These are phyloP conservation scores for Pleurotus djamor DNA, from an alignment of 768 basidiomycete genomes.

Conservation along the genomic window DNA sequence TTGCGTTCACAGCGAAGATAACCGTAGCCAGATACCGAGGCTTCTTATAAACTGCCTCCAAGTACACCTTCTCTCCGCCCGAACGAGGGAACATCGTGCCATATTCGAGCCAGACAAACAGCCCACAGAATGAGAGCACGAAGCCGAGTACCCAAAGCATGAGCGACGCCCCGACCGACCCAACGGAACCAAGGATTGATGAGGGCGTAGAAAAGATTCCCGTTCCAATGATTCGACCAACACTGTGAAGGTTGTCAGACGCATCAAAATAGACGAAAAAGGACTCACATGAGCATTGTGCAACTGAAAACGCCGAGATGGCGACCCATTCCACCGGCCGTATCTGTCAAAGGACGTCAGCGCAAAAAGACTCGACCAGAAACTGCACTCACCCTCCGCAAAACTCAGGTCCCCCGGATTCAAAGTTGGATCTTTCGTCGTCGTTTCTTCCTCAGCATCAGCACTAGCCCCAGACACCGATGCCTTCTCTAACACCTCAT, in stretches of 20 bases:
- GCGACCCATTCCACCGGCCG: slow-evolving; percentile 56
- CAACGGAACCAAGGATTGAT: slow-evolving; percentile 53
- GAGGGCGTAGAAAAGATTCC: slow-evolving; percentile 68
- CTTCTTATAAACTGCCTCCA: slow-evolving; percentile 50
- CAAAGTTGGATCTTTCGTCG: slow-evolving; percentile 3
- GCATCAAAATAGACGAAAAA: neutral
- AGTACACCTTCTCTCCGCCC: slow-evolving; percentile 63
- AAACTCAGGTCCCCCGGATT: slow-evolving; percentile 44
- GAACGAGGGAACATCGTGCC: slow-evolving; percentile 64
- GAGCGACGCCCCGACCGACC: slow-evolving; percentile 57
- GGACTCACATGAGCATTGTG: slow-evolving; percentile 47
- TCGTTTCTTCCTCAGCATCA: neutral
- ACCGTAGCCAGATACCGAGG: slow-evolving; percentile 47
- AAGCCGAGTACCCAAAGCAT: slow-evolving; percentile 68
- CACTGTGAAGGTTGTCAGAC: slow-evolving; percentile 19
- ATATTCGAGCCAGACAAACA: slow-evolving; percentile 64
- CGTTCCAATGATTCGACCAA: slow-evolving; percentile 59
- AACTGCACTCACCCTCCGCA: slow-evolving; percentile 39
- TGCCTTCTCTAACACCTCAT: too few relatives aligned
- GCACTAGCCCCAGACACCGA: too few relatives aligned
- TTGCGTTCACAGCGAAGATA: slow-evolving; percentile 45
- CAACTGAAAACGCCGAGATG: slow-evolving; percentile 57
- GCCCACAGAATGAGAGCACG: slow-evolving; percentile 52
- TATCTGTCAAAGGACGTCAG: slow-evolving; percentile 24
- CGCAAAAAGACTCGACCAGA: neutral